Evolutionary conservation across 441 rosid genomes (phyloP).

Genomic region (Adansonia grandidieri): DNA sequence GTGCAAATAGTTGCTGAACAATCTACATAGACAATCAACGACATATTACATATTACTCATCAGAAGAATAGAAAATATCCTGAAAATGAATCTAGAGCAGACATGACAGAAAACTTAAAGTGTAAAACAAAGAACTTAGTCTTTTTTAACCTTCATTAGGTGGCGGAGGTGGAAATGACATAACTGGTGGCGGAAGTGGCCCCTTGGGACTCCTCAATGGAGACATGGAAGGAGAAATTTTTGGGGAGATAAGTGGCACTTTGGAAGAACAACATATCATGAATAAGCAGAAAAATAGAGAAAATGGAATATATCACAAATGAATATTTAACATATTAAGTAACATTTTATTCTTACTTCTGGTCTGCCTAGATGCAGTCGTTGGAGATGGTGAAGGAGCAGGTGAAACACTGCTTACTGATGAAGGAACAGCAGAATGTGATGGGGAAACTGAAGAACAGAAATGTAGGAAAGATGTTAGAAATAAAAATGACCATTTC

Average conservation of each 20-base stretch:
- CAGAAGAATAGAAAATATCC: constrained; percentile 1
- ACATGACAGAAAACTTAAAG: constrained; percentile 7
- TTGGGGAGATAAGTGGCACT: constrained; percentile 47
- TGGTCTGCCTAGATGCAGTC: constrained; percentile 42
- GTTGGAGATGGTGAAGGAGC: constrained; percentile 65
- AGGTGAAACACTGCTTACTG: constrained; percentile 40
- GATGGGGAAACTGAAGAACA: constrained; percentile 47
- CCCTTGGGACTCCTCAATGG: constrained; percentile 57
- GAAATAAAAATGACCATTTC: constrained; percentile 22
- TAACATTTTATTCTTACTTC: constrained; percentile 39
- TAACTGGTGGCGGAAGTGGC: constrained; percentile 63
- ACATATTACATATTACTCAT: constrained; percentile 22
- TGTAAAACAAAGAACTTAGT: constrained; percentile 15
- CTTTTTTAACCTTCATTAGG: constrained; percentile 72
- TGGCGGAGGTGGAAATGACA: constrained; percentile 89
- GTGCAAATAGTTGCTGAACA: constrained; percentile 72
- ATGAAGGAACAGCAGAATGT: constrained; percentile 42
- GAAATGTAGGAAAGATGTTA: constrained; percentile 26
- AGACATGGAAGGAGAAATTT: constrained; percentile 48
- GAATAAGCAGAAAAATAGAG: constrained; percentile 27
- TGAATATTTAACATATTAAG: not conserved
- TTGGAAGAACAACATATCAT: constrained; percentile 41
- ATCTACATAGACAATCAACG: constrained; percentile 53
- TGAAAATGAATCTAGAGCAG: constrained; percentile 15
- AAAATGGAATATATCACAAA: constrained; percentile 17